Percentiles rank a stretch among this genome's conserved stretches.
phyloP scores from a whole-genome alignment of 805 yeast species.

The Metschnikowia dekortorum region DNA sequence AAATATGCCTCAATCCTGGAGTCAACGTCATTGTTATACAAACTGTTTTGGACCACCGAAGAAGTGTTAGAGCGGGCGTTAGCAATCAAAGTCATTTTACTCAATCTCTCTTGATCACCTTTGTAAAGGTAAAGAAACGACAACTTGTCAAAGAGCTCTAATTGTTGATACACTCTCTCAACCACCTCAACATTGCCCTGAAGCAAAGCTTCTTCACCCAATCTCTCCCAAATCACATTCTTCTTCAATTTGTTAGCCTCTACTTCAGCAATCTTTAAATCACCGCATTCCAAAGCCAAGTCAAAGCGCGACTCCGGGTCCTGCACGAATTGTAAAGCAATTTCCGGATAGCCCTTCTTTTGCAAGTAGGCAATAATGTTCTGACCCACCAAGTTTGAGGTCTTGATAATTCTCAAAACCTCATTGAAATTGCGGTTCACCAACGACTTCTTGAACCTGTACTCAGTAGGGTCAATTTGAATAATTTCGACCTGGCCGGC shows the following conservation, averaged over 20 bases:
- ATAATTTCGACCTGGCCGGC: constrained; percentile 77
- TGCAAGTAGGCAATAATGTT: constrained; percentile 93
- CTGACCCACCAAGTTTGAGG: constrained; percentile 93
- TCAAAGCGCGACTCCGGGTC: constrained; percentile 96
- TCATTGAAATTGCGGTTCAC: constrained; percentile 87
- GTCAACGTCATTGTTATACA: constrained; percentile 70
- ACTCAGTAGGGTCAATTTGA: constrained; percentile 91
- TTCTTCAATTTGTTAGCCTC: constrained; percentile 80
- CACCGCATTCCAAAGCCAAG: constrained; percentile 90
- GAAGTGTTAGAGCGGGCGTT: constrained; percentile 79
- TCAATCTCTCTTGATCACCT: constrained; percentile 72
- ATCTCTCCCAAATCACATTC: constrained; percentile 68
- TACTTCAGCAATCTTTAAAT: constrained; percentile 76
- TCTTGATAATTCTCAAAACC: constrained; percentile 82
- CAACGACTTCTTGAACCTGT: constrained; percentile 89
- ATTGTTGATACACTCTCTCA: constrained; percentile 85
- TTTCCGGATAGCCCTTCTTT: constrained; percentile 93
- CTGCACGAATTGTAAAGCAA: constrained; percentile 94
- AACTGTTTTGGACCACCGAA: constrained; percentile 76
- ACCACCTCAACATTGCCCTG: constrained; percentile 87
- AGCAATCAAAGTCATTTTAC: constrained; percentile 85
- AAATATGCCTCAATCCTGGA: constrained; percentile 71
- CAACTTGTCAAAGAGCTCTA: constrained; percentile 79
- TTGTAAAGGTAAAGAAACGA: constrained; percentile 83
- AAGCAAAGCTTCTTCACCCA: constrained; percentile 78